phyloP scores from a whole-genome alignment of 805 yeast species.

The Wickerhamiella domercqiae region DNA sequence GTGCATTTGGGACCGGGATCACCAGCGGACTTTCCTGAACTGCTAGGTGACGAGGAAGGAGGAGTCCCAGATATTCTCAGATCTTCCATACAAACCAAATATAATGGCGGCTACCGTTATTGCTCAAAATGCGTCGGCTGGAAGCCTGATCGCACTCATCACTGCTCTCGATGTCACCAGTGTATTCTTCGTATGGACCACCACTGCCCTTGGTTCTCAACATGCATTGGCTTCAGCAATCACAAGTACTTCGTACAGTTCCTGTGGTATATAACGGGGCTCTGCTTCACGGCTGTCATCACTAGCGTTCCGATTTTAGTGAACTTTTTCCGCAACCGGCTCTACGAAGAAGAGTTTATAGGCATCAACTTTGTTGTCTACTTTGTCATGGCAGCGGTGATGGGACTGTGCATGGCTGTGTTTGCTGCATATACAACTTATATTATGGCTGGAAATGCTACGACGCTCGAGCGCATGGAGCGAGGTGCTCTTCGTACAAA shows the following conservation, averaged over 20 bases:
- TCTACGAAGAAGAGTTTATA: slow-evolving; percentile 27
- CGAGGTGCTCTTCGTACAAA: slow-evolving; percentile 23
- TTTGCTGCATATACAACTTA: slow-evolving; percentile 37
- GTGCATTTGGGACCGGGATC: slow-evolving; percentile 23
- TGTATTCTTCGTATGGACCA: slow-evolving; percentile 41
- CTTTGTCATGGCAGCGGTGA: slow-evolving; percentile 36
- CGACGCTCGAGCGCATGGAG: slow-evolving; percentile 62
- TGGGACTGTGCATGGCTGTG: slow-evolving; percentile 40
- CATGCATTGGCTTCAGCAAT: slow-evolving; percentile 71
- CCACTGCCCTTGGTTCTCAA: slow-evolving; percentile 83
- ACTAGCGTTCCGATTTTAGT: slow-evolving; percentile 9
- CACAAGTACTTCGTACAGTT: slow-evolving; percentile 71
- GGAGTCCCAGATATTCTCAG: slow-evolving; percentile 20
- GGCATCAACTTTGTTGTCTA: slow-evolving; percentile 48
- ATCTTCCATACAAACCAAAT: slow-evolving; percentile 25
- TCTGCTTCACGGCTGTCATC: slow-evolving; percentile 5
- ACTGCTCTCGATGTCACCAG: slow-evolving; percentile 26
- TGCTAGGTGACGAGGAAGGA: slow-evolving; percentile 17
- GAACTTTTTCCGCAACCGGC: slow-evolving; percentile 11
- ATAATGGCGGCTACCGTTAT: slow-evolving; percentile 27
- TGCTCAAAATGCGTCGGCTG: slow-evolving; percentile 28
- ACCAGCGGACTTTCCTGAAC: slow-evolving; percentile 20
- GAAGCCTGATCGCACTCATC: slow-evolving; percentile 33
- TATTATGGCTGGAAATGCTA: slow-evolving; percentile 46
- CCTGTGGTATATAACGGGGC: slow-evolving; percentile 35